Base-by-base conservation (phyloP, 2,329 filamentous ascomycete species). In the Plectosphaerella plurivora region DNA sequence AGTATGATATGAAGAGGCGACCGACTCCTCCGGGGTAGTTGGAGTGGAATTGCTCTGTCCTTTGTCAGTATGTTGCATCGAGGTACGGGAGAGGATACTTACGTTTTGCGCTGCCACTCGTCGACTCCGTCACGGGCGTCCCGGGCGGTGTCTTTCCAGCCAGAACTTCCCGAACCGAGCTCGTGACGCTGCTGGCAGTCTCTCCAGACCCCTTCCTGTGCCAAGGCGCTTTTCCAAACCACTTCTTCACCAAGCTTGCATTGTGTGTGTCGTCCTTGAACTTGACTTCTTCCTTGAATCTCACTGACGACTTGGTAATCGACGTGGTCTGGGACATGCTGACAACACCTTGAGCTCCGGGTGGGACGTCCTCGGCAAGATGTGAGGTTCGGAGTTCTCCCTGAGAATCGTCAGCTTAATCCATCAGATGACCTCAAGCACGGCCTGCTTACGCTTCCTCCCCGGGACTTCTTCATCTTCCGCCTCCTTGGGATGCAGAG, bases 161-260 rank as follows among this genome's bases (percentile, higher is more conserved):
- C 37, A 75, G 61, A 5, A 73, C 60, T 10, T 72, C 68, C 25
- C 67, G 64, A 9, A 75, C 57, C 4, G 73, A 76, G 55, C 73
- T 76, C 10, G 70, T 64, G n/a, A 68, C 63, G 49, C 67, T 75
- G 54, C 58, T 67, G 20, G 62, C 58, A 1, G 74, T 74, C 4
- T 66, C 66, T 8, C 51, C 61, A 1, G 73, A 75, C 16, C 63
- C 58, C 52, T 71, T 74, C 4, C 68, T 67, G 42, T 65, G 63
- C 71, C 73, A 75, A 3, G 70, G 69, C 10, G 68, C 65, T 41
- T 63, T 72, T 5, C 69, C 65, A 49, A 77, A 76, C 8, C 75
- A 58, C 47, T 67, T 75, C 18, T 63, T 64, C 5, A 66, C 65
- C 3, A 63, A 52, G 5, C 60, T 68, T 4, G 55, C 51, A 22